Base-by-base conservation (phyloP, 768 basidiomycete species). In the Termitomyces sp. region DNA sequence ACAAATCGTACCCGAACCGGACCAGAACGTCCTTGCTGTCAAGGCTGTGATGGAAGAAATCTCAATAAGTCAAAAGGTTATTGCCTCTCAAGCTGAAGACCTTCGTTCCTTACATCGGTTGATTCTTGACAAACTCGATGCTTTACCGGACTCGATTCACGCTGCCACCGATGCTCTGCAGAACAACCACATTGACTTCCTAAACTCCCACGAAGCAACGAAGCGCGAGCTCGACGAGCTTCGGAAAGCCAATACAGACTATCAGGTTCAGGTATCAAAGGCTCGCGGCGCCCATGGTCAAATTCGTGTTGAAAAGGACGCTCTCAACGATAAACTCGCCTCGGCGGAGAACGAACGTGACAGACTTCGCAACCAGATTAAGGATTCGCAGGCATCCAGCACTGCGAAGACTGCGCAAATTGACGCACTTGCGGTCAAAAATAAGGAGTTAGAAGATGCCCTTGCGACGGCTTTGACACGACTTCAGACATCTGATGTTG, bases 231-330 rank as follows among this genome's bases (percentile, higher is more conserved):
- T 85, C 29, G 88, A 91, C 10, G 89, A 92, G 53, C 75, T 90
- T 56, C 82, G 84, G 43, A 82, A 81, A 58, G 63, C 76, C 17
- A 91, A 90, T 66, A 73, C 80, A 8, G 90, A 92, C 7, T 76
- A 84, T 48, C 89, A 91, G 64, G 73, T 85, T 34, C 87, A 91
- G 63, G 64, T 93, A 11, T 81, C 84, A 12, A 90, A 90, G 71
- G 87, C 91, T 49, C 86, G 89, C 53, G 82, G 84, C 21, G 83
- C 85, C 14, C 86, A 90, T 63, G 89, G 90, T 0, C 86, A 89
- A 65, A 80, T 88, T 5, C 84, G 89, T 16, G 89, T 89, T 14
- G 91, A 94, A 75, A 94, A 92, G 71, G 91, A 92, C 48, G 73
- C 82, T 37, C 68, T 91, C 45, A 71, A 65, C 21, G 88, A 91